phyloP scores from a whole-genome alignment of 352 stramenopile genomes.

The Globisporangium cylindrosporum region DNA sequence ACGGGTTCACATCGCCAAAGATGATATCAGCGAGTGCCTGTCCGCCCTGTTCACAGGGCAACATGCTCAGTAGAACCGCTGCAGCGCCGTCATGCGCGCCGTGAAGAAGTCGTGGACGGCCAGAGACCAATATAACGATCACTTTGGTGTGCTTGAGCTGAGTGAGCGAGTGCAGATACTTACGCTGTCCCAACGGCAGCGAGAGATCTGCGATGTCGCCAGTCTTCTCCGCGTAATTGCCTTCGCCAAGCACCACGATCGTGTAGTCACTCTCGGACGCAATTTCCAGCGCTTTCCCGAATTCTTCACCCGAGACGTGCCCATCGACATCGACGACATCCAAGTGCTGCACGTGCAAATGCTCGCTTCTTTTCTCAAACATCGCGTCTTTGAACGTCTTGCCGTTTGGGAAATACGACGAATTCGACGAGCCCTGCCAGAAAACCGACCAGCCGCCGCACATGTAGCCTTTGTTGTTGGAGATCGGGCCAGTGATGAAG shows the following conservation, averaged over 20 bases:
- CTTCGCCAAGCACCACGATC: constrained; percentile 69
- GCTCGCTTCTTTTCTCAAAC: constrained; percentile 5
- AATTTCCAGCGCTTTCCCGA: constrained; percentile 35
- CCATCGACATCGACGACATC: constrained; percentile 53
- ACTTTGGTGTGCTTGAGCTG: constrained; percentile 60
- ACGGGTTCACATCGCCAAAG: constrained; percentile 67
- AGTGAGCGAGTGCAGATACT: constrained; percentile 60
- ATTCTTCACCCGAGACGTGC: constrained; percentile 31
- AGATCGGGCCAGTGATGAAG: constrained; percentile 62
- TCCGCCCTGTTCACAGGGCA: constrained; percentile 80
- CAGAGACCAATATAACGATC: constrained; percentile 65
- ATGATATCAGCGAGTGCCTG: constrained; percentile 67
- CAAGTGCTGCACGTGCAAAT: constrained; percentile 28
- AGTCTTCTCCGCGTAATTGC: constrained; percentile 79
- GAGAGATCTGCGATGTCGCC: constrained; percentile 65
- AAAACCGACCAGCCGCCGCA: constrained; percentile 73
- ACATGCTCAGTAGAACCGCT: constrained; percentile 65
- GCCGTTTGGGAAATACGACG: constrained; percentile 60
- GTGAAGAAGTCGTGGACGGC: constrained; percentile 56
- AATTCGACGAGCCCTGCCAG: constrained; percentile 64
- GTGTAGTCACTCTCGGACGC: constrained; percentile 66
- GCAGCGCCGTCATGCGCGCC: constrained; percentile 38
- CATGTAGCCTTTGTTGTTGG: constrained; percentile 67
- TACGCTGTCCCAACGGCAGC: constrained; percentile 52
- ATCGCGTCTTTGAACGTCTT: constrained; percentile 54